Evolutionary conservation across 2,329 filamentous ascomycete genomes (phyloP).

Genomic region (Rachicladosporium sp.): DNA sequence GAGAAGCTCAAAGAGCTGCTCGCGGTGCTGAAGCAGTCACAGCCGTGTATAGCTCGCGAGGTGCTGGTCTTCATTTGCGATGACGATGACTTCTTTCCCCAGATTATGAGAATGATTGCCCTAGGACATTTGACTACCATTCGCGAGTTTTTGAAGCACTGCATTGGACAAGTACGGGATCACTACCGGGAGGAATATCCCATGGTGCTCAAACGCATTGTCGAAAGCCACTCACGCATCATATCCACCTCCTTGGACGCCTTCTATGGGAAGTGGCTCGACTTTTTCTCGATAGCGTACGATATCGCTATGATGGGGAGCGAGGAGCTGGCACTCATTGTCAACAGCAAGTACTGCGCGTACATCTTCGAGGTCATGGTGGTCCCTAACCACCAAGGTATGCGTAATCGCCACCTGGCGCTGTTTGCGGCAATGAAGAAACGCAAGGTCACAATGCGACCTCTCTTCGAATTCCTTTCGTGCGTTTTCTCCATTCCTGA

Average conservation of each 20-base stretch:
- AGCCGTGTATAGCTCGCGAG: neutral
- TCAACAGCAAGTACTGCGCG: conserved; percentile 5
- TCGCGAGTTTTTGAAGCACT: conserved; percentile 6
- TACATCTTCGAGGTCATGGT: conserved; percentile 8
- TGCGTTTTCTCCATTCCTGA: neutral
- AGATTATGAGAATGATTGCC: conserved; percentile 1
- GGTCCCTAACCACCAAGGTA: conserved; percentile 1
- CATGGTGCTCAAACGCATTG: conserved; percentile 5
- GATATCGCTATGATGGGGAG: conserved; percentile 7
- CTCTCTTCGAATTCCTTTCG: conserved; percentile 1
- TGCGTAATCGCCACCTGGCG: neutral
- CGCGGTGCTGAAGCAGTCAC: neutral
- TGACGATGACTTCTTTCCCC: neutral
- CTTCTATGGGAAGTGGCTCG: conserved; percentile 6
- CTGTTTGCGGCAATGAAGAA: conserved; percentile 1
- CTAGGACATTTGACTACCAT: neutral
- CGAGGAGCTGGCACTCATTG: conserved; percentile 6
- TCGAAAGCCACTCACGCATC: conserved; percentile 5
- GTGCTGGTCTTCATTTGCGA: neutral
- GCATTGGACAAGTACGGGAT: conserved; percentile 6
- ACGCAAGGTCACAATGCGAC: neutral
- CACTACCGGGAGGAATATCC: conserved; percentile 6
- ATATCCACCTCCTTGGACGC: conserved; percentile 1
- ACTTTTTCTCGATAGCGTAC: conserved; percentile 9
- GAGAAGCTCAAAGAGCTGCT: neutral